These are phyloP conservation scores for Trifolium dubium DNA, from an alignment of 306 rosid genomes.

Conservation along the genomic window DNA sequence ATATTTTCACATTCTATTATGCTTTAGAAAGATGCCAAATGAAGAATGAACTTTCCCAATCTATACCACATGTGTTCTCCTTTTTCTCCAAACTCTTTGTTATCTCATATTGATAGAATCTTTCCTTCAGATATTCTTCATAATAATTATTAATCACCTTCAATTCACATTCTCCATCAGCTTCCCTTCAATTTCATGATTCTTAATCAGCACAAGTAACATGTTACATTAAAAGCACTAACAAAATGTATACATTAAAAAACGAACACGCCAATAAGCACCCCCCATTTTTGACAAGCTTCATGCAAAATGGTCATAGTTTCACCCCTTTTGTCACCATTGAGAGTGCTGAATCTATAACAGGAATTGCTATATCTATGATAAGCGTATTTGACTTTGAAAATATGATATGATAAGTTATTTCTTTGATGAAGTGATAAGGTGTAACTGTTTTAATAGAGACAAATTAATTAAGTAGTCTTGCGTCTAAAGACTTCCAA, in stretches of 20 bases:
- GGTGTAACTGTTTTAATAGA: too few relatives aligned
- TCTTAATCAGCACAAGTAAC: constrained; percentile 65
- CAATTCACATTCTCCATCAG: constrained; percentile 86
- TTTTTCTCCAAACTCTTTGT: constrained; percentile 58
- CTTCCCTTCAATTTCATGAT: constrained; percentile 68
- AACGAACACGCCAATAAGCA: constrained; percentile 55
- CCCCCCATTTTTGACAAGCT: constrained; percentile 83
- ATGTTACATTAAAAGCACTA: neutral
- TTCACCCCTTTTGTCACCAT: constrained; percentile 61
- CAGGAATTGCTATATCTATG: constrained; percentile 64
- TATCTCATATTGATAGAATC: constrained; percentile 67
- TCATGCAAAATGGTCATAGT: constrained; percentile 68
- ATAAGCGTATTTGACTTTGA: too few relatives aligned
- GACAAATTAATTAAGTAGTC: constrained; percentile 24
- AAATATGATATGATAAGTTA: constrained; percentile 3
- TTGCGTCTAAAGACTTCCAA: constrained; percentile 23
- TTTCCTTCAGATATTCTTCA: constrained; percentile 68
- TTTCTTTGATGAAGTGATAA: constrained; percentile 48
- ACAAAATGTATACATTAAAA: constrained; percentile 4
- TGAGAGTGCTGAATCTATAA: constrained; percentile 70
- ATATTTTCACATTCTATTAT: too few relatives aligned
- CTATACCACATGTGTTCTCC: constrained; percentile 45
- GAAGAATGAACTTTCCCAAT: constrained; percentile 89
- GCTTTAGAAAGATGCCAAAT: constrained; percentile 85
- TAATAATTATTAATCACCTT: constrained; percentile 60